Base-by-base conservation (phyloP, 495 filamentous ascomycete species). In the Apodospora peruviana region DNA sequence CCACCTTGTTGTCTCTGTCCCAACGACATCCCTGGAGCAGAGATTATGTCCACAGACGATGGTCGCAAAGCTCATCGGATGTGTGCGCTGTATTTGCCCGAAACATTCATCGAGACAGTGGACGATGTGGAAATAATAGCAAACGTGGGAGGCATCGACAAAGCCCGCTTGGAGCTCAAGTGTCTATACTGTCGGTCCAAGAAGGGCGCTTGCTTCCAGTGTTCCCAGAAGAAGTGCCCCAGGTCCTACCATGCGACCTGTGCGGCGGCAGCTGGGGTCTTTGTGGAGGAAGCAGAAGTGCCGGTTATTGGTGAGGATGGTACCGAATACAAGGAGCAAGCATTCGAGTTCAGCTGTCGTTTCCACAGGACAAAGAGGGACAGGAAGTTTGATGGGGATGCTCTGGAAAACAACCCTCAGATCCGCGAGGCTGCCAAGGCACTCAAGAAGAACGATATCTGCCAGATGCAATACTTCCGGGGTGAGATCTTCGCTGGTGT, bases 181-280 rank as follows among this genome's bases (percentile, higher is more conserved):
- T 99, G 93, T 67, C 81, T 91, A 42, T 95, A 89, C 66, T 99
- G 93, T 61, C 87, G 90, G 29, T 91, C 88, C 40, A 93, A 90
- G 61, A 89, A 85, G 51, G 93, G 93, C 22, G 87, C 90, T 14
- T 95, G 91, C 68, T 95, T 99, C 73, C 93, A 99, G 66, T 99
- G 93, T 71, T 93, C 89, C 5, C 83, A 85, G 48, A 93, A 90
- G 74, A 97, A 96, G 66, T 99, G 93, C 64, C 86, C 86, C 20
- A 76, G 91, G 50, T 84, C 94, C 2, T 99, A 95, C 64, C 93
- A 99, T 66, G 89, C 91, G 2, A 97, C 90, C 12, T 99, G 93
- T 60, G 91, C 93, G 2, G 83, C 87, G 19, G 80, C 90, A 14
- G 93, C 91, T 36, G 93, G 94, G 34, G 91, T 97, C 8, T 81